These are phyloP conservation scores for Setaria viridis DNA, from an alignment of 202 grass and related monocot species.

Conservation along the genomic window DNA sequence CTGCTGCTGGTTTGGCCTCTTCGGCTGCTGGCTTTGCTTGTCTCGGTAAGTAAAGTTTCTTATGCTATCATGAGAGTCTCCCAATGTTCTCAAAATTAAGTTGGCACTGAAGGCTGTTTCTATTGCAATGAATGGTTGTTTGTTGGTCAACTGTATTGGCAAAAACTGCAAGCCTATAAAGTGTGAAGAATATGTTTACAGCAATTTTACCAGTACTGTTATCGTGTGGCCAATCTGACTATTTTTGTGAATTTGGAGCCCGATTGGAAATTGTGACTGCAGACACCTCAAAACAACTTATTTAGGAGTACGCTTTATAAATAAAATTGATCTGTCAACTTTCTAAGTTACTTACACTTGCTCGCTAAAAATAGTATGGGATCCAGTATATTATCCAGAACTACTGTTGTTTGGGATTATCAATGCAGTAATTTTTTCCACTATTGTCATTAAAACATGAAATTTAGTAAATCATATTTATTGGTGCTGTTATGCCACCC, in stretches of 20 bases:
- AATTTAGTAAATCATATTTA: neutral
- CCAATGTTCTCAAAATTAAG: neutral
- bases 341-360: neutral
- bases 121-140: neutral
- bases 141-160: neutral
- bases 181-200: neutral
- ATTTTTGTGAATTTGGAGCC: neutral
- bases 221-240: neutral
- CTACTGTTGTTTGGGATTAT: neutral
- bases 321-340: neutral
- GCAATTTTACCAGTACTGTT: neutral
- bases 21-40: conserved; percentile 94
- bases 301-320: neutral
- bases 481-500: neutral
- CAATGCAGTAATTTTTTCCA: neutral
- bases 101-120: neutral
- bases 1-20: conserved; percentile 92
- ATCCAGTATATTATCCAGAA: neutral
- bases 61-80: neutral
- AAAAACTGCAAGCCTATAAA: neutral
- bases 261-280: neutral
- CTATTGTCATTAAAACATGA: neutral
- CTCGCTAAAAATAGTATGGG: neutral
- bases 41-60: conserved; percentile 61
- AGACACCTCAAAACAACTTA: conserved; percentile 1